Evolutionary conservation across 192 early-diverging fungal genomes (phyloP).

Genomic region (Glomus cerebriforme): DNA sequence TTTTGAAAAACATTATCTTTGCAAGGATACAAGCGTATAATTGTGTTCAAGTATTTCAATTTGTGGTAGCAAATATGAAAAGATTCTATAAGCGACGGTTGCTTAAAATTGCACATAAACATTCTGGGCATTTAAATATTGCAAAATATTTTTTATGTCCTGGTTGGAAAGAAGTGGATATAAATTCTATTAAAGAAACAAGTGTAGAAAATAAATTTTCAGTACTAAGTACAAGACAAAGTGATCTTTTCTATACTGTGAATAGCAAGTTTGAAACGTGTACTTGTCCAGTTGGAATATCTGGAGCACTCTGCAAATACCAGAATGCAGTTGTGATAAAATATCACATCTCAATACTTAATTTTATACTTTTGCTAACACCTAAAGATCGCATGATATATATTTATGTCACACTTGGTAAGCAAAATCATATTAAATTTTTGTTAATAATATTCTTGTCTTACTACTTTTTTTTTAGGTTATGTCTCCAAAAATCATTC

Average conservation of each 20-base stretch:
- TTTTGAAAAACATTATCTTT: not conserved
- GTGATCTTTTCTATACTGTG: not conserved
- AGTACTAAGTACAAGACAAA: not conserved
- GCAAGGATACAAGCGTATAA: not conserved
- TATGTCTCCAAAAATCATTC: no score
- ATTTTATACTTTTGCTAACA: conserved; percentile 12
- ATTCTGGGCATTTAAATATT: not conserved
- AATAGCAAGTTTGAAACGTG: not conserved
- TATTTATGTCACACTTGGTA: not conserved
- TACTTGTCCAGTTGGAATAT: not conserved
- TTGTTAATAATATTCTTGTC: no score
- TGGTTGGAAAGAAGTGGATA: not conserved
- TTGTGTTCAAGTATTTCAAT: not conserved
- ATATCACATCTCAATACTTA: not conserved
- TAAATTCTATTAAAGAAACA: not conserved
- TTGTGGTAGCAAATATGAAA: not conserved
- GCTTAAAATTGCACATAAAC: not conserved
- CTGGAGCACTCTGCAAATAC: not conserved
- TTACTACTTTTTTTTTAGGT: no score
- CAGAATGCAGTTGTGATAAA: not conserved
- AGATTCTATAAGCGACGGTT: not conserved
- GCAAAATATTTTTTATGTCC: not conserved
- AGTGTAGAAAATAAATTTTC: not conserved
- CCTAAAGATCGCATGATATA: not conserved
- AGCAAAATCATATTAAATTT: no score